phyloP scores from a whole-genome alignment of 2,329 filamentous ascomycete genomes.

The Chaetothyriales sp. region DNA sequence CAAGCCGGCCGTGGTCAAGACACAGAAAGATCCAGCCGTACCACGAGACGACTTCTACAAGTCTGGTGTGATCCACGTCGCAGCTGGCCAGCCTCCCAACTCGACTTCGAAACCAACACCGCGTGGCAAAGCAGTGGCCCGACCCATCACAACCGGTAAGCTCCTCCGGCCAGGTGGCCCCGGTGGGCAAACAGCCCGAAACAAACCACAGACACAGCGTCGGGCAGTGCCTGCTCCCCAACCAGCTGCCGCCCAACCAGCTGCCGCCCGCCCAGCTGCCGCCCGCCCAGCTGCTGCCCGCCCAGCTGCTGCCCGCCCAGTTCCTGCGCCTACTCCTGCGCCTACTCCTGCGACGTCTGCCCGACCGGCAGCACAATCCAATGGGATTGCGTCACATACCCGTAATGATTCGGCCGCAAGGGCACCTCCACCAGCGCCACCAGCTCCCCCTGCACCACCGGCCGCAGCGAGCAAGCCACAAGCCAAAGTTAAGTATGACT shows the following conservation, averaged over 20 bases:
- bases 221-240: constrained; percentile 24
- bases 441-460: constrained; percentile 46
- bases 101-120: constrained; percentile 75
- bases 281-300: constrained; percentile 20
- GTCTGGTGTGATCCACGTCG: constrained; percentile 78
- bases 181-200: constrained; percentile 60
- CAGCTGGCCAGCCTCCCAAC: constrained; percentile 65
- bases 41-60: constrained; percentile 73
- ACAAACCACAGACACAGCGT: constrained; percentile 4
- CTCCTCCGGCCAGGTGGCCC: constrained; percentile 84
- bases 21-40: constrained; percentile 68
- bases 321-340: constrained; percentile 1
- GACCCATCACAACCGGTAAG: constrained; percentile 85
- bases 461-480: constrained; percentile 52
- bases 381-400: constrained; percentile 31
- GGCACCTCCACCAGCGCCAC: constrained; percentile 39
- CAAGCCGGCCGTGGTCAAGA: constrained; percentile 79
- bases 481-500: constrained; percentile 87
- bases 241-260: constrained; percentile 18
- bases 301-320: constrained; percentile 22
- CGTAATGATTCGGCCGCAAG: constrained; percentile 39
- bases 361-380: constrained; percentile 33
- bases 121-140: constrained; percentile 69
- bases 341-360: constrained; percentile 1
- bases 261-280: constrained; percentile 15